These are phyloP conservation scores for Phytophthora macrochlamydospora DNA, from an alignment of 352 stramenopile genomes.

Conservation along the genomic window DNA sequence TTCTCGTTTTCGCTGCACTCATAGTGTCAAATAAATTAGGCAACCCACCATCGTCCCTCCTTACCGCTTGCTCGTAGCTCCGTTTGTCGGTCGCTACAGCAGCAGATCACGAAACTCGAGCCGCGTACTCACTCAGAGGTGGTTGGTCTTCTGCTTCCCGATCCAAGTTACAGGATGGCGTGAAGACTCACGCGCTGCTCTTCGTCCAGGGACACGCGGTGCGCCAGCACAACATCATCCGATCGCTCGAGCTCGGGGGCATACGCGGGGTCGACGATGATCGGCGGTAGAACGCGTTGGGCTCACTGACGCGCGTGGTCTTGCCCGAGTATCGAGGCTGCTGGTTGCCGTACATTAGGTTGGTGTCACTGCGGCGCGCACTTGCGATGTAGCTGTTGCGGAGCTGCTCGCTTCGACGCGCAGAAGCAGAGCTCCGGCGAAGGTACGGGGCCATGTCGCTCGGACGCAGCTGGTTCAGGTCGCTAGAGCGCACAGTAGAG, in stretches of 20 bases:
- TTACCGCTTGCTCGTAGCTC: constrained; percentile 7
- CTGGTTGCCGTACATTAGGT: constrained; percentile 33
- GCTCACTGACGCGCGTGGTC: constrained; percentile 47
- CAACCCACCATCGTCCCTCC: constrained; percentile 18
- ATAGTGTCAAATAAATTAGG: constrained; percentile 49
- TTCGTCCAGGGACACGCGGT: constrained; percentile 64
- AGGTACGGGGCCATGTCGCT: constrained; percentile 38
- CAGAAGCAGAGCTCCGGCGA: constrained; percentile 40
- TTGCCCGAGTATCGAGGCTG: constrained; percentile 33
- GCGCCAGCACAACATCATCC: constrained; percentile 60
- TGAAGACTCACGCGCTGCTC: constrained; percentile 68
- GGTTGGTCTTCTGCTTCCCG: constrained; percentile 9
- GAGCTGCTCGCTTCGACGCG: constrained; percentile 28
- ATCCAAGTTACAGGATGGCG: constrained; percentile 55
- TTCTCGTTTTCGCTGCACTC: constrained; percentile 30
- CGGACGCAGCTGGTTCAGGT: constrained; percentile 46
- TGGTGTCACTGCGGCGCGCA: constrained; percentile 40
- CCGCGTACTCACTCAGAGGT: constrained; percentile 14
- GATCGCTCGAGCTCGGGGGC: constrained; percentile 39
- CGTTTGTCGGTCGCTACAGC: background rate
- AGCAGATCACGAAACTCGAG: constrained; percentile 8
- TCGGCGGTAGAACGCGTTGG: constrained; percentile 52
- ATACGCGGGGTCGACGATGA: constrained; percentile 37
- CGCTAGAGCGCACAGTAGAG: constrained; percentile 58
- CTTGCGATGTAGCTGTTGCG: constrained; percentile 38